A percentile compares a stretch with the other conserved stretches of the same genome.
Conservation (phyloP, 805 yeast genomes). For the Metschnikowia gelsemii region DNA sequence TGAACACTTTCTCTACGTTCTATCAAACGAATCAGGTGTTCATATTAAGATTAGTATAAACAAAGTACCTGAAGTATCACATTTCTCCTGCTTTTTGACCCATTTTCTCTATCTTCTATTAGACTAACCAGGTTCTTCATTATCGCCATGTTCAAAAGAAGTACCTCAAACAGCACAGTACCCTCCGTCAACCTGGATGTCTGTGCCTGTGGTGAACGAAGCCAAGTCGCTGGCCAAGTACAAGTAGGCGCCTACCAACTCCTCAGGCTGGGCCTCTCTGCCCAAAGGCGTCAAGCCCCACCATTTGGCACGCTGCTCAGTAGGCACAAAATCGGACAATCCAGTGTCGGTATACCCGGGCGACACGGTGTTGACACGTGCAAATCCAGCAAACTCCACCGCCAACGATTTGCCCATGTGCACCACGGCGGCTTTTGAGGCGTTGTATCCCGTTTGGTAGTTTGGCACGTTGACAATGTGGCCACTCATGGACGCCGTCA, state of each 20-base stretch:
- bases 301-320: constrained; percentile 24
- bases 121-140: too few relatives aligned
- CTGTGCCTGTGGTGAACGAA: constrained; percentile 24
- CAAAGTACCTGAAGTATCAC: too few relatives aligned
- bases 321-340: constrained; percentile 23
- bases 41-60: too few relatives aligned
- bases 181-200: constrained; percentile 25
- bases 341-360: constrained; percentile 25
- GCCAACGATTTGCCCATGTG: constrained; percentile 26
- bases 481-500: constrained; percentile 89
- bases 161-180: constrained; percentile 19
- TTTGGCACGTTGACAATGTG: constrained; percentile 87
- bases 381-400: constrained; percentile 25
- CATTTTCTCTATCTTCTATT: too few relatives aligned
- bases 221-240: constrained; percentile 27
- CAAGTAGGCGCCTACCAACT: constrained; percentile 25
- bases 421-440: constrained; percentile 24
- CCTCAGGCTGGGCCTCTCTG: constrained; percentile 25
- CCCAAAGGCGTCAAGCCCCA: constrained; percentile 26
- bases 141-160: background rate
- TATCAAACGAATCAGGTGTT: too few relatives aligned
- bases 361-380: constrained; percentile 24
- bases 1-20: too few relatives aligned
- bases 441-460: constrained; percentile 59
- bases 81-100: too few relatives aligned